Evolutionary conservation across 345 rosid genomes (phyloP), one percentile per base, ranked within the genome.

Genomic region (Brassica cretica): DNA sequence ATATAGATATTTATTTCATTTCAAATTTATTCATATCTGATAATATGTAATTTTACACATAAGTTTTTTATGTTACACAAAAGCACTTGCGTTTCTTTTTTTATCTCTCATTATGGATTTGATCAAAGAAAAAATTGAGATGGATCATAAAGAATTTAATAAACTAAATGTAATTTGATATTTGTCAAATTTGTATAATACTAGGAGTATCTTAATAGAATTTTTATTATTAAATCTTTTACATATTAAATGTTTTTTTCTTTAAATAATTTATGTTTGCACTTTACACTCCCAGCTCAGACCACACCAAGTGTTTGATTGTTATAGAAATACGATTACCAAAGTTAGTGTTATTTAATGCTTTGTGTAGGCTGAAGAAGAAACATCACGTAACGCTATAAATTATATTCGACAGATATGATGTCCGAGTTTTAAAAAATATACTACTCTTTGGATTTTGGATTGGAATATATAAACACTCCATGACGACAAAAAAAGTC

Each of bases 371-470:
- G 64, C 78, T 49, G 53, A 59, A 16, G 49, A 49, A 67, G 78
- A 73, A 73, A 73, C 82, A 78, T 67, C 65, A 73, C 74, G 59
- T 73, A 67, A 60, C 77, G 44, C 69, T 46, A 60, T 73, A 72
- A 37, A 64, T 55, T 55, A 64, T 37, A 55, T 5, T 66, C 68
- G 55, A 44, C 72, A 73, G 25, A 58, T 51, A 51, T n/a, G 56
- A 51, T 65, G 37, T 65, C 61, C 49, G n/a, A 37, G 14, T 46
- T 12, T 46, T 46, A 44, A 44, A 27, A 27, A 46, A 12, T 46
- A 12, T 41, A 67, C 37, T 10, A 5, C 6, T 51, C 53, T 64
- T 65, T 65, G 66, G 67, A n/a, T 5, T 51, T 51, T 51, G 18
- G 61, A 55, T 44, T 71, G 68, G 27, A 32, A 21, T 8, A 55